Evolutionary conservation across 345 rosid species (phyloP), one percentile per base, ranked within the genome.

Genomic region (Aurinia saxatilis): DNA sequence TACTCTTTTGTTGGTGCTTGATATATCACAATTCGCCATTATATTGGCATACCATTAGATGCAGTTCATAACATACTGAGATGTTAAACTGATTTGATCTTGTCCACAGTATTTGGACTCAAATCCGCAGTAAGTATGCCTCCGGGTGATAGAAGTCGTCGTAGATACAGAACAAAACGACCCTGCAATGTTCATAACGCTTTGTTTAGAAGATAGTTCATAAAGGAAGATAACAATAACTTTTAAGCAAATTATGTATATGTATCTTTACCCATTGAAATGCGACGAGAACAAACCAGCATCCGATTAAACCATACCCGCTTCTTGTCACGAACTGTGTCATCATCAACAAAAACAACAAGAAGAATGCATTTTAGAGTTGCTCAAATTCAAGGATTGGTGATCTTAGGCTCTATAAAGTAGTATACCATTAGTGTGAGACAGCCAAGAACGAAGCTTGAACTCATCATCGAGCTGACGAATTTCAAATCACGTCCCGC

Each of bases 401-500:
- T 27, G 5, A 5, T 27, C 31, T 27, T 27, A 2, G 31, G 5
- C 6, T 27, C 4, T 5, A 6, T 4, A 27, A 27, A 27, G 31
- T 27, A 27, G 31, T 27, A 27, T 27, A 27, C 98, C 90, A 74
- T 60, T 25, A 85, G 68, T 15, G 76, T 49, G n/a, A 92, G 74
- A 47, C 77, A 73, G 31, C 87, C 89, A 63, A 85, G 42, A 13
- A 71, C 71, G 54, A 82, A 77, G 78, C 95, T 85, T 60, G 84
- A 85, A 2, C 71, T 77, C 86, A 83, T 85, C 13, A 89, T 73
- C 31, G 79, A 50, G 72, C 97, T 82, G 15, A 87, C 69, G 35
- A 75, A 92, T 75, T 67, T 82, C 23, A 87, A 87, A 66, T 92
- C 98, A 56, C 86, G 80, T 52, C 88, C 81, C 0, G 98, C 98